These are phyloP conservation scores for Suillus decipiens DNA, from an alignment of 768 basidiomycete species.

Conservation along the genomic window DNA sequence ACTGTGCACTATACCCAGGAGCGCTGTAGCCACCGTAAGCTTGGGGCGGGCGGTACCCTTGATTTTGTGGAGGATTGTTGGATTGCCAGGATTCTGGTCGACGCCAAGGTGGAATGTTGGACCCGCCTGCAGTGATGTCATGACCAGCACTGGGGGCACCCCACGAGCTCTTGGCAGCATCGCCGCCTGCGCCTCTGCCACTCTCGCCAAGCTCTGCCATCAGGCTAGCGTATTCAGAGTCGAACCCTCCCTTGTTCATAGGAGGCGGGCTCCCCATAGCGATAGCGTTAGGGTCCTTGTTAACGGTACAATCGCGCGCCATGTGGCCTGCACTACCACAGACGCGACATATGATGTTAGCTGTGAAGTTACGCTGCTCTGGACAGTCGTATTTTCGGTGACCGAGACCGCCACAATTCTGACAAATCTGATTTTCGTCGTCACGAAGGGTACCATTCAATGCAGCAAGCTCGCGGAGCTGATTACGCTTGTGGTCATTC, in stretches of 20 bases:
- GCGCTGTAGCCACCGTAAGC: conserved; percentile 49
- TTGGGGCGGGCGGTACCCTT: conserved; percentile 73
- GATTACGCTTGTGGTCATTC: conserved; percentile 99
- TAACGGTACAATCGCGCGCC: conserved; percentile 96
- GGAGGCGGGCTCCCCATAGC: conserved; percentile 47
- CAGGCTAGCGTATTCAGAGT: conserved; percentile 95
- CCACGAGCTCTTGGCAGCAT: conserved; percentile 56
- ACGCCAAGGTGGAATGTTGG: conserved; percentile 88
- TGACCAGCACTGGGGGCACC: conserved; percentile 66
- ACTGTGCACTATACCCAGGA: conserved; percentile 43
- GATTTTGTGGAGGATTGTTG: conserved; percentile 46
- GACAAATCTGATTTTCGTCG: conserved; percentile 99
- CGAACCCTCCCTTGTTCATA: conserved; percentile 77
- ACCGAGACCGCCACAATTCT: conserved; percentile 92
- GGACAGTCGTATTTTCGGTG: conserved; percentile 99
- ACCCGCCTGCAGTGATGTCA: conserved; percentile 59
- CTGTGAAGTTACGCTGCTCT: conserved; percentile 97
- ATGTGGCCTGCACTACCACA: conserved; percentile 99
- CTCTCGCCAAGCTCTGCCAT: conserved; percentile 98
- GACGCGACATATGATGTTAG: conserved; percentile 98
- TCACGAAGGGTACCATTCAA: conserved; percentile 98
- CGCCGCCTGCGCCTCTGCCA: conserved; percentile 54
- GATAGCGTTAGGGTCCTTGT: conserved; percentile 81
- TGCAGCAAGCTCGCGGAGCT: conserved; percentile 95
- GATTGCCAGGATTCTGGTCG: conserved; percentile 87